Conservation (phyloP, 2,329 filamentous ascomycete genomes). For the Coniella vitis region DNA sequence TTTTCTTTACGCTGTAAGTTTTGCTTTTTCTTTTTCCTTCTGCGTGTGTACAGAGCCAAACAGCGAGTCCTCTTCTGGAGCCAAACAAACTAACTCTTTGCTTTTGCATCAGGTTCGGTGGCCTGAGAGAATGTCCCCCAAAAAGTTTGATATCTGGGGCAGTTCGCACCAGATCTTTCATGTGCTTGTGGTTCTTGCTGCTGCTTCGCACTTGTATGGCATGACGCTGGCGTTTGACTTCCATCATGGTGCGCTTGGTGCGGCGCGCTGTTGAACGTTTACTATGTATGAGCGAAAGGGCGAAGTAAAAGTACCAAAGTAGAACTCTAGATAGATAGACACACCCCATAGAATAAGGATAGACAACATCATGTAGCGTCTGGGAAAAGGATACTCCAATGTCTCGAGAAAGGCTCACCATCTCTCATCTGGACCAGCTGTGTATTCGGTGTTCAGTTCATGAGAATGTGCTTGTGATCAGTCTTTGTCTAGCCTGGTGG, state of each 20-base stretch:
- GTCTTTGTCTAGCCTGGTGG: no score
- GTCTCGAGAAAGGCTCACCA: no score
- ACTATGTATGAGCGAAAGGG: not conserved
- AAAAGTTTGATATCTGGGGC: slow-evolving; percentile 82
- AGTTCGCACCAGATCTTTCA: slow-evolving; percentile 97
- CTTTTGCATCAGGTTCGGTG: slow-evolving; percentile 55
- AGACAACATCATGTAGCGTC: no score
- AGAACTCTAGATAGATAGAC: no score
- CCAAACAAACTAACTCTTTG: not conserved
- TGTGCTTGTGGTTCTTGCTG: slow-evolving; percentile 77
- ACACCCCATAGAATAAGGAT: no score
- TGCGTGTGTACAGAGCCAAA: no score
- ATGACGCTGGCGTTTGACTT: slow-evolving; percentile 81
- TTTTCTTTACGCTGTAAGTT: slow-evolving; percentile 70
- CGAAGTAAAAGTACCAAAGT: not conserved
- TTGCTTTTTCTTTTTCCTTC: no score
- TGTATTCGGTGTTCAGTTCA: no score
- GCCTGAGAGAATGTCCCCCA: slow-evolving; percentile 74
- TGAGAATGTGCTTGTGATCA: no score
- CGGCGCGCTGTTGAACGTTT: slow-evolving; percentile 37
- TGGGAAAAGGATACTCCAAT: no score
- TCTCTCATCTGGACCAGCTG: no score
- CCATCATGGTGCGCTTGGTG: slow-evolving; percentile 58
- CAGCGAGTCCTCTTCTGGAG: no score
- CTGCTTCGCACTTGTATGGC: slow-evolving; percentile 71